Evolutionary conservation across 257 asterid species (phyloP), one percentile per base, ranked within the genome.

Genomic region (Striga asiatica): DNA sequence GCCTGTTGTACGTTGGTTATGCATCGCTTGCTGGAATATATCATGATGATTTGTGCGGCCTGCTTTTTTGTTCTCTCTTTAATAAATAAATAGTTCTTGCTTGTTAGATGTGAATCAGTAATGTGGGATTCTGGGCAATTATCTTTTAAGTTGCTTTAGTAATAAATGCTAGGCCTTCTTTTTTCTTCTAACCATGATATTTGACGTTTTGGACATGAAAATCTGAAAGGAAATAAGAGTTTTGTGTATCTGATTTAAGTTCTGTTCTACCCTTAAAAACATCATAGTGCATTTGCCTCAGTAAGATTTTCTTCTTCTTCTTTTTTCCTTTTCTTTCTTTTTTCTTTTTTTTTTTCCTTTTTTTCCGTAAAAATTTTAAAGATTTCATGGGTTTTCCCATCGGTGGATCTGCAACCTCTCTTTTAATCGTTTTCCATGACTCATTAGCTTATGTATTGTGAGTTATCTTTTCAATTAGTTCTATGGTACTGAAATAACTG

Each of bases 341-440:
- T 2, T 2, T 27, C 32, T 2, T 27, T 27, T 27, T 27, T 27
- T 7, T 27, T 27, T 27, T 27, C 3, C 3, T 27, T 27, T 2
- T 27, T 27, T 2, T 2, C 3, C 7, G 5, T 2, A 3, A 14
- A 39, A 39, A 13, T 3, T 17, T 20, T 17, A 17, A 6, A 46
- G 20, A 41, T 34, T 54, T 63, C 32, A 46, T 10, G 19, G 11
- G 29, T 29, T 27, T 22, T 34, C 32, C 24, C 20, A 16, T 64
- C 38, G 12, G 25, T 66, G 41, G 34, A 43, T 32, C 29, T 53
- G 46, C 47, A 31, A 51, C 32, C 41, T 48, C 31, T 50, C n/a
- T n/a, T 49, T 28, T 62, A 29, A 37, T 31, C 39, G 9, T 57
- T 35, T 31, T 7, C 22, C 61, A 39, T 52, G 20, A 23, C 46